Base-by-base conservation (phyloP, 1,284 basidiomycete species). In the Vanrija sp. region DNA sequence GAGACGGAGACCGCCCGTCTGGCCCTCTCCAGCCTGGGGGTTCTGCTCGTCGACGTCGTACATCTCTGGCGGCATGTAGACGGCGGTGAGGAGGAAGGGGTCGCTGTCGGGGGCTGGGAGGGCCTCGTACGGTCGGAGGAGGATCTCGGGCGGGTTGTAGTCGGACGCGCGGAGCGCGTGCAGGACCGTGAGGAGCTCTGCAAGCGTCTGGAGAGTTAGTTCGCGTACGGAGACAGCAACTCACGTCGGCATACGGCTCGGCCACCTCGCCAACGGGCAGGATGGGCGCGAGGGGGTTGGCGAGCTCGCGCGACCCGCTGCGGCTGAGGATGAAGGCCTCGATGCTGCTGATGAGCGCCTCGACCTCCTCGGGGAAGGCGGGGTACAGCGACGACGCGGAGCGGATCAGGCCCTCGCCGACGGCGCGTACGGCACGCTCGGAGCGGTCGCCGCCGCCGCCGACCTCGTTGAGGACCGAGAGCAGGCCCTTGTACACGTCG, bases 21-120 rank as follows among this genome's bases (percentile, higher is more conserved):
- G 64, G 3, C 76, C 77, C 54, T 76, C 74, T 1, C 83, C 81
- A 35, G 53, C 61, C 45, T 66, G 59, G 27, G 61, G 53, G 36
- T 61, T 62, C 36, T 67, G 61, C 43, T 87, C 78, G 6, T 83
- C 82, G 47, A 87, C 87, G 45, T 71, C 71, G 53, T 71, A 74
- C 47, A 86, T 83, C 73, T 93, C 92, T 5, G 91, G 90, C 4
- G 92, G 89, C 6, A 95, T 89, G 25, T 90, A 80, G 41, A 93
- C 84, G 18, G 84, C 80, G 4, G 88, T 87, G 3, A 95, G 77
- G 35, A 84, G 81, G 62, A 87, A 90, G 2, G 83, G 82, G 3
- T 79, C 64, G 2, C 73, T 68, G 43, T 82, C 80, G 1, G 80
- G 73, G 45, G 82, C 43, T 0, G 47, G 38, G 6, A 60, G 51